phyloP scores from a whole-genome alignment of 1,284 basidiomycete species.

The Fistulinella cinereoalba region DNA sequence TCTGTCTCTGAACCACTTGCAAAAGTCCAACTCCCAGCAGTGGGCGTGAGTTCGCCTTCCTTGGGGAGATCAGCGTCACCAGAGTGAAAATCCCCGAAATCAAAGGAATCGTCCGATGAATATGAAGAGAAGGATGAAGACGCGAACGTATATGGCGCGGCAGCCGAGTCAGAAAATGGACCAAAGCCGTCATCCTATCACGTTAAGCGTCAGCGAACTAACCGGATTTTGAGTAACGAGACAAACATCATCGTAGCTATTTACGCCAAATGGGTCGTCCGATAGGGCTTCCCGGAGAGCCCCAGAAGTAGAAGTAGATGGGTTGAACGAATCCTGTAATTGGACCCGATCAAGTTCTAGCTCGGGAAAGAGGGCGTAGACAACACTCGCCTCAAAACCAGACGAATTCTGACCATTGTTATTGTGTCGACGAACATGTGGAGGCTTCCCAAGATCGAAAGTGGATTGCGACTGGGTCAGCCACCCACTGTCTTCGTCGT shows the following conservation, averaged over 20 bases:
- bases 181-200: conserved; percentile 61
- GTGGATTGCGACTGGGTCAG: conserved; percentile 70
- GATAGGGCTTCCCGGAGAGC: conserved; percentile 32
- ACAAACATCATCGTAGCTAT: conserved; percentile 49
- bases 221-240: conserved; percentile 1
- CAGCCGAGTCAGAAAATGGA: conserved; percentile 67
- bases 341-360: conserved; percentile 1
- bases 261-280: conserved; percentile 54
- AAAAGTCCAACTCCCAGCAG: conserved; percentile 67
- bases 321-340: conserved; percentile 55
- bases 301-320: conserved; percentile 33
- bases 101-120: conserved; percentile 61
- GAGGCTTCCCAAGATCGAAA: conserved; percentile 59
- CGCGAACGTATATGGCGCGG: conserved; percentile 55
- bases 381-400: conserved; percentile 57
- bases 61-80: conserved; percentile 33
- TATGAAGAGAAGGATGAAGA: conserved; percentile 54
- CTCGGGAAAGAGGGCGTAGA: neutral
- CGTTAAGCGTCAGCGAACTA: conserved; percentile 6
- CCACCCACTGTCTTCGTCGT: conserved; percentile 74
- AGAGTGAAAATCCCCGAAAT: conserved; percentile 77
- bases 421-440: conserved; percentile 49
- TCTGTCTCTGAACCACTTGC: conserved; percentile 41
- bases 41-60: conserved; percentile 60
- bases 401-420: conserved; percentile 49